Evolutionary conservation across 1,139 yeast species (phyloP).

Genomic region (Taiozyma sp.): DNA sequence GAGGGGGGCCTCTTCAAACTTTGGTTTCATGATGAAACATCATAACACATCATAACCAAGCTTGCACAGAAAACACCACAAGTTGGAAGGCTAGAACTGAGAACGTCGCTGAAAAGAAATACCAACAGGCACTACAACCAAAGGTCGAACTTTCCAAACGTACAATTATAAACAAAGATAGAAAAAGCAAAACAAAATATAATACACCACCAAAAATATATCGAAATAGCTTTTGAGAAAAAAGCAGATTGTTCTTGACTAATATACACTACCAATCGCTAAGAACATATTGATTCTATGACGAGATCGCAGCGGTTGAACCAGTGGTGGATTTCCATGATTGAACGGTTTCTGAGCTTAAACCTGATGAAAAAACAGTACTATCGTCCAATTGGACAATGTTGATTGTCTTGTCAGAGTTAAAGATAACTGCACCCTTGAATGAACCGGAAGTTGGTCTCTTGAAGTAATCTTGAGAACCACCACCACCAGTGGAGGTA

Average conservation of each 20-base stretch:
- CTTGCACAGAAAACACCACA: too few species aligned
- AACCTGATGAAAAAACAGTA: constrained; percentile 48
- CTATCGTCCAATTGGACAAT: constrained; percentile 55
- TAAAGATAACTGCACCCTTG: constrained; percentile 89
- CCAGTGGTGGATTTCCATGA: constrained; percentile 52
- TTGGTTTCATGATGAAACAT: too few species aligned
- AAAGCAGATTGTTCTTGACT: too few species aligned
- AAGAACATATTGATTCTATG: constrained; percentile 5
- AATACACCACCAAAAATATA: not conserved
- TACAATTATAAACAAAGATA: not conserved
- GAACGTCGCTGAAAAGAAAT: too few species aligned
- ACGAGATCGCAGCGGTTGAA: constrained; percentile 36
- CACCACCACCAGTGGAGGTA: constrained; percentile 66
- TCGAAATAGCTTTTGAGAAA: too few species aligned
- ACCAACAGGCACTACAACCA: too few species aligned
- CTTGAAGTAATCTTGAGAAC: constrained; percentile 77
- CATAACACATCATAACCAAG: too few species aligned
- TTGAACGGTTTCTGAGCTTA: constrained; percentile 49
- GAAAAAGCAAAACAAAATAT: not conserved
- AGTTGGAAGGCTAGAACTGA: too few species aligned
- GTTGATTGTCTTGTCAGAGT: constrained; percentile 46
- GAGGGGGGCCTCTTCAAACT: too few species aligned
- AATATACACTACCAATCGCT: too few species aligned
- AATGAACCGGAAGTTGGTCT: constrained; percentile 78
- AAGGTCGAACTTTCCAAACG: not conserved